phyloP scores from a whole-genome alignment of 257 asterid genomes.

The Thymus quinquecostatus region DNA sequence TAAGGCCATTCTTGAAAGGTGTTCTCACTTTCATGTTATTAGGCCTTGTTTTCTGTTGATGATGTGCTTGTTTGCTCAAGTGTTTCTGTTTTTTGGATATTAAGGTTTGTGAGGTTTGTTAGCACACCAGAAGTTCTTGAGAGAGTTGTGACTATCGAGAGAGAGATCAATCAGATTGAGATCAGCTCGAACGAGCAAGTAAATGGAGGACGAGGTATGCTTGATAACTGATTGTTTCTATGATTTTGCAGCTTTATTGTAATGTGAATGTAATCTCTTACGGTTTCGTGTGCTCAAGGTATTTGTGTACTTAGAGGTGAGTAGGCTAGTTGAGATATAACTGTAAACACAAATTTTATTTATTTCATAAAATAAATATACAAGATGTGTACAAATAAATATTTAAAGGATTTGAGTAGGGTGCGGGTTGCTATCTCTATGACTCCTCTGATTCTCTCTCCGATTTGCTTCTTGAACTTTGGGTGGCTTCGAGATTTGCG shows the following conservation, averaged over 20 bases:
- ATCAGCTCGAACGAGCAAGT: conserved; percentile 52
- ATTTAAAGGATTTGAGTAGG: too few species aligned
- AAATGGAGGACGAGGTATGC: conserved; percentile 57
- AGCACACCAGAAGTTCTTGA: conserved; percentile 83
- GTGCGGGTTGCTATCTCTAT: too few species aligned
- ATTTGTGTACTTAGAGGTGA: too few species aligned
- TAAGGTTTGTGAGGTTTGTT: conserved; percentile 85
- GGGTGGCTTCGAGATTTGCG: too few species aligned
- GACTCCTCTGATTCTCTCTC: too few species aligned
- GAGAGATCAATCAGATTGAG: conserved; percentile 75
- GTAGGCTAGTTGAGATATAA: too few species aligned
- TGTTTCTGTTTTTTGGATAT: not conserved
- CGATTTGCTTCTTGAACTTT: too few species aligned
- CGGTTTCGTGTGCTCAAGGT: too few species aligned
- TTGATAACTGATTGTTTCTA: not conserved
- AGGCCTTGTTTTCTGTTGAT: not conserved
- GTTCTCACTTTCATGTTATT: not conserved
- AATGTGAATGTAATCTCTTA: not conserved
- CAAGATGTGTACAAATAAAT: too few species aligned
- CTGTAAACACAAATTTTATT: too few species aligned
- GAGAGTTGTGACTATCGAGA: conserved; percentile 76
- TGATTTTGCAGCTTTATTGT: not conserved
- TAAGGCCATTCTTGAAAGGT: conserved; percentile 78
- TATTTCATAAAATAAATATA: too few species aligned
- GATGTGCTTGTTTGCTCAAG: not conserved